Evolutionary conservation across 805 yeast species (phyloP).

Genomic region (Saccharomycopsis babjevae): DNA sequence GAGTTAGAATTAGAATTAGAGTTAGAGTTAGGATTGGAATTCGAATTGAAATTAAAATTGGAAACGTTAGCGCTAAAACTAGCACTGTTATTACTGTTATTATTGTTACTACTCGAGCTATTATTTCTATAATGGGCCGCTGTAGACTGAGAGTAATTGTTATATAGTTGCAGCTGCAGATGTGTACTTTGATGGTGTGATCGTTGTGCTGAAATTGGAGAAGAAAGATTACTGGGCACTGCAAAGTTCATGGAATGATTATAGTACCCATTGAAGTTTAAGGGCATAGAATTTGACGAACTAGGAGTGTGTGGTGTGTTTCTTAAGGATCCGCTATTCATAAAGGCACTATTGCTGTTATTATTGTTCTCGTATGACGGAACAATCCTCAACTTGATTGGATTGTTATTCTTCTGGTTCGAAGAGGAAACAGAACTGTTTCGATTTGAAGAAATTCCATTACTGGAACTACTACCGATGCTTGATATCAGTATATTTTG

Average conservation of each 20-base stretch:
- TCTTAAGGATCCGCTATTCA: constrained; percentile 9
- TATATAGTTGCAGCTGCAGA: not conserved
- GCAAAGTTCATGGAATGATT: constrained; percentile 3
- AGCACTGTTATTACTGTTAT: not conserved
- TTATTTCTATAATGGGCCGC: constrained; percentile 3
- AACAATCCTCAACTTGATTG: constrained; percentile 10
- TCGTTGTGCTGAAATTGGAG: constrained; percentile 9
- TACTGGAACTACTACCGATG: not conserved
- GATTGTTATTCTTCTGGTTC: constrained; percentile 6
- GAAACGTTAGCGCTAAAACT: not conserved
- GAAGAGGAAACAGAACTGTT: not conserved
- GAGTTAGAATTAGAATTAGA: not conserved
- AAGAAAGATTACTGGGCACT: constrained; percentile 5
- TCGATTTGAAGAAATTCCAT: not conserved
- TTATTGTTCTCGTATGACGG: constrained; percentile 2
- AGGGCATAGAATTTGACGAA: constrained; percentile 3
- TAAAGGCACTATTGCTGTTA: constrained; percentile 6
- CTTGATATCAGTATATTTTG: not conserved
- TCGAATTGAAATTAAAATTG: not conserved
- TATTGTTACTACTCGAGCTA: not conserved
- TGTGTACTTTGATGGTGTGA: not conserved
- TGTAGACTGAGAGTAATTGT: constrained; percentile 4
- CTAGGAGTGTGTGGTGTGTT: constrained; percentile 17
- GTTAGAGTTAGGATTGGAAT: not conserved
- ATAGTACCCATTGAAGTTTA: not conserved